Percentiles rank a stretch among this genome's conserved stretches.
phyloP scores from a whole-genome alignment of 2,329 filamentous ascomycete genomes.

The Diaporthe vaccinii region DNA sequence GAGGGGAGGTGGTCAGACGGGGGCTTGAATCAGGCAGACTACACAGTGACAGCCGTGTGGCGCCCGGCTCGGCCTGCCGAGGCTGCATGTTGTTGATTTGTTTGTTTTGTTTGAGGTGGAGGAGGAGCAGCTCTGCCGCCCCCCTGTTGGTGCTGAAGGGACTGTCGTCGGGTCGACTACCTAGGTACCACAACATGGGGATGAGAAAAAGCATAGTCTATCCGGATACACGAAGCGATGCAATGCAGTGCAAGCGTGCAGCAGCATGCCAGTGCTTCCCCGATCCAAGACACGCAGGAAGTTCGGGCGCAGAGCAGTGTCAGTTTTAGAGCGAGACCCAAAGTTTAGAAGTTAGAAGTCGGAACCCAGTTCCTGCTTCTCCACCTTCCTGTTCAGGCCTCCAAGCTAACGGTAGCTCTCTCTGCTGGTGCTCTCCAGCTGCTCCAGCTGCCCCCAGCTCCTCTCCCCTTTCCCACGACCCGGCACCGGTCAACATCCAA shows the following conservation, averaged over 20 bases:
- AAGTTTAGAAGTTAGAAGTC: neutral
- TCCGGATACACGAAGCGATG: neutral
- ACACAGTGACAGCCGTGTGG: slow-evolving; percentile 16
- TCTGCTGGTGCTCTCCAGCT: slow-evolving; percentile 9
- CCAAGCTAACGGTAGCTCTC: slow-evolving; percentile 23
- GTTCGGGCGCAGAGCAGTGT: neutral
- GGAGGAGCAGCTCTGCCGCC: neutral
- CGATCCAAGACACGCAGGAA: slow-evolving; percentile 23
- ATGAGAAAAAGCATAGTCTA: neutral
- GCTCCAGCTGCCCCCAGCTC: slow-evolving; percentile 12
- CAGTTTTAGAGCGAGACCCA: slow-evolving; percentile 1
- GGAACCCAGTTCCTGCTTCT: slow-evolving; percentile 21
- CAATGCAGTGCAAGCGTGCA: neutral
- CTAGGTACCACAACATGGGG: neutral
- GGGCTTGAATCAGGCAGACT: neutral
- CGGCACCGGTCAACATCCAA: slow-evolving; percentile 2
- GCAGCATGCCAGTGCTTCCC: slow-evolving; percentile 15
- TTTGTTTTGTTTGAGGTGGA: neutral
- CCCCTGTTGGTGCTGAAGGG: neutral
- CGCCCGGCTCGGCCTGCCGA: neutral
- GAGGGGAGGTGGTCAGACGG: slow-evolving; percentile 17
- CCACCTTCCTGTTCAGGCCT: slow-evolving; percentile 32
- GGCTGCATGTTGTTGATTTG: neutral
- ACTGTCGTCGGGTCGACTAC: too few relatives aligned
- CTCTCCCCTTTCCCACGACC: slow-evolving; percentile 30